Evolutionary conservation across 2,329 filamentous ascomycete genomes (phyloP).

Genomic region (Monilinia fructicola): DNA sequence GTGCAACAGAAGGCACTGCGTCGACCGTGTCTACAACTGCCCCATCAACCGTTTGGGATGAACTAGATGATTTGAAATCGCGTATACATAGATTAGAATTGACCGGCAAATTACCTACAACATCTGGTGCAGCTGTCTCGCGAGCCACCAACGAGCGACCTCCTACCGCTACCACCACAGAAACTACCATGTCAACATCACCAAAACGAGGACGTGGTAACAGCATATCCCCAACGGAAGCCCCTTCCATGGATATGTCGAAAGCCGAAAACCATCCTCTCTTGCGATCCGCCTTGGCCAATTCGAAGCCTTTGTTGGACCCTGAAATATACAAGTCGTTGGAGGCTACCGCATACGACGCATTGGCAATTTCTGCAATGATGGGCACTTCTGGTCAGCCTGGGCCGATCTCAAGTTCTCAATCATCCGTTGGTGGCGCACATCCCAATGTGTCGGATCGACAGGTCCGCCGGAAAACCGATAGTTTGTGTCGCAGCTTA

Average conservation of each 20-base stretch:
- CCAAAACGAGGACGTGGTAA: conserved; percentile 69
- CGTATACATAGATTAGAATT: conserved; percentile 87
- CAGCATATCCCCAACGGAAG: conserved; percentile 47
- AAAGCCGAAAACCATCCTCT: conserved; percentile 68
- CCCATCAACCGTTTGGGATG: conserved; percentile 95
- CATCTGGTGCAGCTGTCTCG: conserved; percentile 76
- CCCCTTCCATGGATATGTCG: conserved; percentile 45
- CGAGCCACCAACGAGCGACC: conserved; percentile 67
- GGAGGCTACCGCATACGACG: conserved; percentile 79
- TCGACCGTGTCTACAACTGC: conserved; percentile 86
- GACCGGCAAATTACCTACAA: conserved; percentile 81
- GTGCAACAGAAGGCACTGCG: conserved; percentile 68
- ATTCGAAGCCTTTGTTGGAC: conserved; percentile 69
- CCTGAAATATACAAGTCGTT: conserved; percentile 74
- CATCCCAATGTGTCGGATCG: conserved; percentile 64
- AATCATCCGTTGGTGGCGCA: conserved; percentile 45
- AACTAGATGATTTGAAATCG: conserved; percentile 91
- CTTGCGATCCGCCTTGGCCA: conserved; percentile 75
- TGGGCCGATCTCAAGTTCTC: conserved; percentile 63
- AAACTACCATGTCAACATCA: conserved; percentile 86
- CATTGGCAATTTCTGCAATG: conserved; percentile 73
- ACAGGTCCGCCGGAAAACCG: conserved; percentile 83
- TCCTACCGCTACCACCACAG: conserved; percentile 84
- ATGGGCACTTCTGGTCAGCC: conserved; percentile 71
- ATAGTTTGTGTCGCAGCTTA: conserved; percentile 87